These are phyloP conservation scores for Pseudohyphozyma bogoriensis DNA, from an alignment of 768 basidiomycete species.

Conservation along the genomic window DNA sequence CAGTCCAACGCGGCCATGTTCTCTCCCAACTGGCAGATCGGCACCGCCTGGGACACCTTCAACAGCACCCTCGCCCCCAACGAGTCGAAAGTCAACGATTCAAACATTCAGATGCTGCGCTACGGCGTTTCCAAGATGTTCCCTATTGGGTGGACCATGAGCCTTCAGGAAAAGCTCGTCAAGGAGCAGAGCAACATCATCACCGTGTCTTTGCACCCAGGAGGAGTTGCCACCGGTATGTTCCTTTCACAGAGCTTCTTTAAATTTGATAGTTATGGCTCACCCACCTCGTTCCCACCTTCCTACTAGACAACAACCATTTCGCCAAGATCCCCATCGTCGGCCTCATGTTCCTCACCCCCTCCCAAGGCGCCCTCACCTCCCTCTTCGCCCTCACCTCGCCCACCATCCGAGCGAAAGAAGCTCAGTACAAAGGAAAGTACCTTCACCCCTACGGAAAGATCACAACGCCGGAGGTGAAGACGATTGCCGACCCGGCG, in stretches of 20 bases:
- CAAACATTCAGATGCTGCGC: background rate
- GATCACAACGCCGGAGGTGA: background rate
- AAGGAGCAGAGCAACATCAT: conserved; percentile 40
- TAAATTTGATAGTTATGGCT: background rate
- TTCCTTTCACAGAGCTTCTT: background rate
- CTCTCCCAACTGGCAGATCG: background rate
- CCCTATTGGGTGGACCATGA: conserved; percentile 45
- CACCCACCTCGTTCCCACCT: background rate
- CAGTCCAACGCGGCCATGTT: background rate
- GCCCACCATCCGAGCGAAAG: background rate
- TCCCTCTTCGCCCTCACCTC: conserved; percentile 9
- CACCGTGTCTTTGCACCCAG: conserved; percentile 44
- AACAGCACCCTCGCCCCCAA: background rate
- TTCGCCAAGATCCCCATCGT: background rate
- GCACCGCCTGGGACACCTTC: background rate
- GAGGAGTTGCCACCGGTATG: conserved; percentile 40
- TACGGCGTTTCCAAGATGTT: conserved; percentile 50
- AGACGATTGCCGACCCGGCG: background rate
- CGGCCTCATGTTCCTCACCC: conserved; percentile 34
- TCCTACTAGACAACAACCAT: background rate
- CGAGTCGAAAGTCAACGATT: background rate
- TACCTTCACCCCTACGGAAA: conserved; percentile 1
- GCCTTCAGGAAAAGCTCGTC: conserved; percentile 47
- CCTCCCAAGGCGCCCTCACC: conserved; percentile 2
- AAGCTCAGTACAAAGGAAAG: background rate